phyloP scores from a whole-genome alignment of 2,329 filamentous ascomycete species.

The Didymella arachidicola region DNA sequence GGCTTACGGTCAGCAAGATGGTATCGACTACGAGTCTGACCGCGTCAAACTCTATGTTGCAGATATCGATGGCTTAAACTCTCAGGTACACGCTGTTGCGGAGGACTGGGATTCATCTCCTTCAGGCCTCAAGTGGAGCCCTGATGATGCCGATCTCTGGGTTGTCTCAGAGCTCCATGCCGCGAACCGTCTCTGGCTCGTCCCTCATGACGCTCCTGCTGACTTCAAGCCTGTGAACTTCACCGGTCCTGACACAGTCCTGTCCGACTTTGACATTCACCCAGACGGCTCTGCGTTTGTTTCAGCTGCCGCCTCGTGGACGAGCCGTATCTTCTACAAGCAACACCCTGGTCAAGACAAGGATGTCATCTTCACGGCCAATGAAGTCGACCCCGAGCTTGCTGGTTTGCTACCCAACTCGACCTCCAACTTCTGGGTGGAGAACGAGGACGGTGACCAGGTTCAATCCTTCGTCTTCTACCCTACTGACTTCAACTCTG shows the following conservation, averaged over 20 bases:
- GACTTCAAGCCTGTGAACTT: slow-evolving; percentile 54
- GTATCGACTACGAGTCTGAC: slow-evolving; percentile 77
- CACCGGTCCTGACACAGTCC: slow-evolving; percentile 53
- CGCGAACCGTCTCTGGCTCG: slow-evolving; percentile 61
- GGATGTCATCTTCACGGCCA: slow-evolving; percentile 64
- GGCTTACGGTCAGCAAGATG: slow-evolving; percentile 77
- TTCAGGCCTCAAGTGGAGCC: slow-evolving; percentile 39
- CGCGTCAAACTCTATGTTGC: slow-evolving; percentile 62
- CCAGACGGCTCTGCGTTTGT: slow-evolving; percentile 63
- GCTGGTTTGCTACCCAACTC: slow-evolving; percentile 70
- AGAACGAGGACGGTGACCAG: slow-evolving; percentile 63
- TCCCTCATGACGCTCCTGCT: slow-evolving; percentile 66
- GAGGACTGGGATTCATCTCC: slow-evolving; percentile 48
- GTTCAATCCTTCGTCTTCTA: slow-evolving; percentile 74
- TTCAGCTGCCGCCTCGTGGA: slow-evolving; percentile 44
- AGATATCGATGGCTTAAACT: slow-evolving; percentile 41
- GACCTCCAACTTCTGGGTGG: slow-evolving; percentile 73
- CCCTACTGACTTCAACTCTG: slow-evolving; percentile 69
- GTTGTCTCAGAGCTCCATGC: slow-evolving; percentile 45
- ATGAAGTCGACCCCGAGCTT: slow-evolving; percentile 69
- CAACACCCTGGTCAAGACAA: slow-evolving; percentile 42
- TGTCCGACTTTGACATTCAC: slow-evolving; percentile 60
- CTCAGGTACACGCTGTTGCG: slow-evolving; percentile 38
- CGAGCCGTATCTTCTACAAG: slow-evolving; percentile 45
- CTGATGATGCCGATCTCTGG: slow-evolving; percentile 43